Evolutionary conservation across 306 rosid genomes (phyloP), one percentile per base, ranked within the genome.

Genomic region (Hippophae rhamnoides): DNA sequence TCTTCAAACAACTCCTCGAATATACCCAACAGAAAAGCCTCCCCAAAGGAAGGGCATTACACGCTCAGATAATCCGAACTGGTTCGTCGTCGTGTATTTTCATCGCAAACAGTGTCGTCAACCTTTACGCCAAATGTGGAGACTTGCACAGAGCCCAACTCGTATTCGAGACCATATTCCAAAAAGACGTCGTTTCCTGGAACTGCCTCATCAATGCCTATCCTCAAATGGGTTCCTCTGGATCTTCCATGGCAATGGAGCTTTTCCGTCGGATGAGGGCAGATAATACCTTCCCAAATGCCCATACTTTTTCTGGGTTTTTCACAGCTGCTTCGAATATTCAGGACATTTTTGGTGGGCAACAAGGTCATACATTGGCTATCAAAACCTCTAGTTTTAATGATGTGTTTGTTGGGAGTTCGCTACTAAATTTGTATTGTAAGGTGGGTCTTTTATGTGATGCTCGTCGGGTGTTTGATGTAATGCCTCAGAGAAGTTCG

Each of bases 351-450:
- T 2, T 0, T 1, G 73, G 66, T 5, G 86, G 94, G 27, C 67
- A 23, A 9, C 88, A 84, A 51, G 79, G 76, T 7, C 94, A 86
- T 10, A 27, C 82, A 0, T 40, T 84, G 50, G 90, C 90, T 1
- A 31, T 84, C 47, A 90, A 90, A 48, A 69, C 74, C 0, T 72
- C 69, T 0, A 71, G 86, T 47, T 63, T 66, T 43, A 57, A 9
- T 18, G 95, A 84, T 54, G 97, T 82, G n/a, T 90, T 78, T 48
- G 95, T 81, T 2, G 90, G 89, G 6, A 86, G 94, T 42, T 89
- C 88, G 48, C 81, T 84, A 3, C 66, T 89, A 0, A 86, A 80
- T 13, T 41, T 86, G 82, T 84, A 84, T 5, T 86, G 90, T 12
- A 86, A 86, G 42, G 63, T 65, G 54, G 82, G 95, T 52, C 43